Conservation (phyloP, 2,329 filamentous ascomycete species). For the Colletotrichum scovillei region DNA sequence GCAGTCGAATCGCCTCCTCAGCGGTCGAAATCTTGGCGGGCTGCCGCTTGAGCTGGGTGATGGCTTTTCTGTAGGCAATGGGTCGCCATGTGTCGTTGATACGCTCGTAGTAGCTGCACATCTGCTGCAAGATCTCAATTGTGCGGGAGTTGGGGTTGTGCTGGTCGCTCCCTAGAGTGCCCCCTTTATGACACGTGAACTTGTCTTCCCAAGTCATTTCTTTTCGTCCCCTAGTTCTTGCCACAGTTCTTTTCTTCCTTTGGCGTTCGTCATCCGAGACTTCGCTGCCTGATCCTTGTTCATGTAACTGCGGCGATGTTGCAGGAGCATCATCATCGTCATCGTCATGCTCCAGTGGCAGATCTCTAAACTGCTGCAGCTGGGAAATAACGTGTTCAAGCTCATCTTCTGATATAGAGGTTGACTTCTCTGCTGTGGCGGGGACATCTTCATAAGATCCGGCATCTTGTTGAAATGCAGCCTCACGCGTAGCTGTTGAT, state of each 20-base stretch:
- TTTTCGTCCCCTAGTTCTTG: slow-evolving; percentile 42
- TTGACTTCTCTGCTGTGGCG: background rate
- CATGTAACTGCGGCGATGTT: slow-evolving; percentile 35
- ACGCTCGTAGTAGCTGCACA: slow-evolving; percentile 81
- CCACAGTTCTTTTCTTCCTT: slow-evolving; percentile 40
- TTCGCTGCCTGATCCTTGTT: slow-evolving; percentile 28
- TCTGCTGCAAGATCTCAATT: slow-evolving; percentile 80
- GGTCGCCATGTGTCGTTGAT: slow-evolving; percentile 83
- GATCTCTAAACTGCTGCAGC: slow-evolving; percentile 67
- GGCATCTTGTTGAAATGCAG: background rate
- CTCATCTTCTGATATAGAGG: slow-evolving; percentile 56
- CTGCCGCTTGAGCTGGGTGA: slow-evolving; percentile 78
- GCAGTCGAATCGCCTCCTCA: slow-evolving; percentile 75
- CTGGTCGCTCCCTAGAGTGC: slow-evolving; percentile 53
- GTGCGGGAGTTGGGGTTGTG: slow-evolving; percentile 79
- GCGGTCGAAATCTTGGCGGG: slow-evolving; percentile 72
- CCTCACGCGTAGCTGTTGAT: background rate
- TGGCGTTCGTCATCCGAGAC: slow-evolving; percentile 43
- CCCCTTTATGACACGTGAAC: slow-evolving; percentile 67
- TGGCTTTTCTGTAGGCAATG: slow-evolving; percentile 80
- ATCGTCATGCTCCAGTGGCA: slow-evolving; percentile 66
- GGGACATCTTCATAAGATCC: background rate
- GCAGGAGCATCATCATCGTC: slow-evolving; percentile 51
- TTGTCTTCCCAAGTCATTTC: slow-evolving; percentile 55
- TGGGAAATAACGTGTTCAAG: slow-evolving; percentile 74